Evolutionary conservation across 805 yeast genomes (phyloP).

Genomic region (Teunomyces atbi): DNA sequence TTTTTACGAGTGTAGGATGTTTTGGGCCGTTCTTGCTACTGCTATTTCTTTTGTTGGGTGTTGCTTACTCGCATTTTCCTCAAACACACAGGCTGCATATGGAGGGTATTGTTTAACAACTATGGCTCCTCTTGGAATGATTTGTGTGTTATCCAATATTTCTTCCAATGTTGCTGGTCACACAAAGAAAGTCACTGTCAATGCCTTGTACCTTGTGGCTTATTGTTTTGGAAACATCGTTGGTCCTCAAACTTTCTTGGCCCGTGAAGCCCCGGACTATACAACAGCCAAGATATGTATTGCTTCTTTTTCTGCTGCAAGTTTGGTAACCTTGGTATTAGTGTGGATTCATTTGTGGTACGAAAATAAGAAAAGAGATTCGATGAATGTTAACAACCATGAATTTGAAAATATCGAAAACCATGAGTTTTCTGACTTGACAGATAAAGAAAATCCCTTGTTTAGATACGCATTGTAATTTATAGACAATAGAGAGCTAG

Average conservation of each 20-base stretch:
- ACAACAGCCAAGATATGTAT: conserved; percentile 41
- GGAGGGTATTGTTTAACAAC: conserved; percentile 34
- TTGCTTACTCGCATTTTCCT: conserved; percentile 45
- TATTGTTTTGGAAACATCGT: conserved; percentile 54
- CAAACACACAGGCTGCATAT: conserved; percentile 17
- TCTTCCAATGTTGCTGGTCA: conserved; percentile 55
- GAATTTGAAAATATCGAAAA: conserved; percentile 33
- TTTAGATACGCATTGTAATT: conserved; percentile 44
- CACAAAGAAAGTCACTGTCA: conserved; percentile 52
- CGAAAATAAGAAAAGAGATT: conserved; percentile 41
- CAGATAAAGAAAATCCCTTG: conserved; percentile 52
- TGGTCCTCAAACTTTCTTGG: conserved; percentile 53
- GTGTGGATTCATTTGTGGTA: conserved; percentile 25
- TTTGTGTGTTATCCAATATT: conserved; percentile 33
- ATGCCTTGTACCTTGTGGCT: conserved; percentile 45
- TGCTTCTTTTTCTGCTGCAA: conserved; percentile 30
- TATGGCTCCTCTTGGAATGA: conserved; percentile 27
- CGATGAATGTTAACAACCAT: conserved; percentile 14
- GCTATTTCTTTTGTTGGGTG: conserved; percentile 21
- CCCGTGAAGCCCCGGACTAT: conserved; percentile 44
- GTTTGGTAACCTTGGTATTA: conserved; percentile 24
- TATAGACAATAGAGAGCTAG: background rate
- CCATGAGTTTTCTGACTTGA: conserved; percentile 50
- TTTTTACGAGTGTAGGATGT: conserved; percentile 21
- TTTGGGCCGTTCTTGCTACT: conserved; percentile 23